phyloP scores from a whole-genome alignment of 2,329 filamentous ascomycete species.

The Fusarium bulbicola region DNA sequence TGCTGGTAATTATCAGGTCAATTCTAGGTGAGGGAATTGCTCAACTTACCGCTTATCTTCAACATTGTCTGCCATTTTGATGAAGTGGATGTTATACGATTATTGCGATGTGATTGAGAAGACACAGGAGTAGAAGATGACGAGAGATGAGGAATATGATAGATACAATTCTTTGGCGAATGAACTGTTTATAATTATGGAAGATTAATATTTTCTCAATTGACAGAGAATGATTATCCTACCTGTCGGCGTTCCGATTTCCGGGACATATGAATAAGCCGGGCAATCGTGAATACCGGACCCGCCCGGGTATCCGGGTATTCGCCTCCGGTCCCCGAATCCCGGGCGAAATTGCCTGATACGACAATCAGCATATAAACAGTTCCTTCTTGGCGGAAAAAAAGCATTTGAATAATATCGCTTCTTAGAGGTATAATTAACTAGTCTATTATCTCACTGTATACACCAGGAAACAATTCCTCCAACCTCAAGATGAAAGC shows the following conservation, averaged over 20 bases:
- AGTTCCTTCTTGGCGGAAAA: background rate
- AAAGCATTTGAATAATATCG: fast-evolving
- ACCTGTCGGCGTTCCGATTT: background rate
- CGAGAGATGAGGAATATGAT: fast-evolving
- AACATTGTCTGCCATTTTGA: background rate
- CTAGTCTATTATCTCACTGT: fast-evolving
- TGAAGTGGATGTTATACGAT: fast-evolving
- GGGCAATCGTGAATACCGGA: background rate
- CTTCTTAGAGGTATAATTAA: fast-evolving
- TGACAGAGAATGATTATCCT: background rate
- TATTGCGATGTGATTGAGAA: background rate
- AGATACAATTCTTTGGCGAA: fast-evolving
- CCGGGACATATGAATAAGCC: too few relatives aligned
- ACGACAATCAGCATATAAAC: background rate
- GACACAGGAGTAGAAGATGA: too few relatives aligned
- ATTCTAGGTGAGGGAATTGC: fast-evolving
- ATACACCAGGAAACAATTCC: too few relatives aligned
- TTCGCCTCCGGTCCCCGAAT: background rate
- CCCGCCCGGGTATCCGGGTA: slow-evolving; percentile 8
- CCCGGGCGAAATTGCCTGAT: fast-evolving
- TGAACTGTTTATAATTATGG: background rate
- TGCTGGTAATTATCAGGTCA: background rate
- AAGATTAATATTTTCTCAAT: fast-evolving
- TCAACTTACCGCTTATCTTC: background rate
- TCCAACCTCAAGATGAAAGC: slow-evolving; percentile 44